phyloP scores from a whole-genome alignment of 164 flowering plant species.

The Tetrastigma voinierianum region DNA sequence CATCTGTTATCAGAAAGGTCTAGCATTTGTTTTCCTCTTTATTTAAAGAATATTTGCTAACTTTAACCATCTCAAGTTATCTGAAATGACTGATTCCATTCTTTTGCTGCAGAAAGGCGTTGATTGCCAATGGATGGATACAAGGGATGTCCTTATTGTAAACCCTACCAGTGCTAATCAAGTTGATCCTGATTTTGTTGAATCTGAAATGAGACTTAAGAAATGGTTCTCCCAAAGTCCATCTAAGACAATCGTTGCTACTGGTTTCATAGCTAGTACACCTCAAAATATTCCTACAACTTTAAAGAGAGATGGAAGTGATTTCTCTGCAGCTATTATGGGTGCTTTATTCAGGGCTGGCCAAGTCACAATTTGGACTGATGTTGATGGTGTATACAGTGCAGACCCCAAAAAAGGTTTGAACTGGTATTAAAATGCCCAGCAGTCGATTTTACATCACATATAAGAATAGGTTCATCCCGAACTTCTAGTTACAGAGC shows the following conservation, averaged over 20 bases:
- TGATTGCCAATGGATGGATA: slow-evolving; percentile 93
- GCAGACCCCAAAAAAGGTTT: slow-evolving; percentile 99
- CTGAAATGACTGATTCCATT: neutral
- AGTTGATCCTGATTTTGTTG: slow-evolving; percentile 85
- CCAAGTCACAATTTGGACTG: slow-evolving; percentile 98
- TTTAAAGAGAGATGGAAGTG: slow-evolving; percentile 97
- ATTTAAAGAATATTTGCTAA: neutral
- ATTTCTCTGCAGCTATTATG: slow-evolving; percentile 98
- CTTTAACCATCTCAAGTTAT: slow-evolving; percentile 4
- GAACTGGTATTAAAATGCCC: slow-evolving; percentile 5
- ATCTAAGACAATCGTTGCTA: slow-evolving; percentile 73
- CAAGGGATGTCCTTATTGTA: slow-evolving; percentile 90
- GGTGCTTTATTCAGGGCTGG: slow-evolving; percentile 84
- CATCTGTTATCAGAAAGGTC: slow-evolving; percentile 73
- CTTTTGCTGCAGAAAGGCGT: slow-evolving; percentile 53
- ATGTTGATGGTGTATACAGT: slow-evolving; percentile 97
- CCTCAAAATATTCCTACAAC: slow-evolving; percentile 92
- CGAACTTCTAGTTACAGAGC: neutral
- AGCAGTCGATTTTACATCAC: neutral
- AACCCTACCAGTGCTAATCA: slow-evolving; percentile 82
- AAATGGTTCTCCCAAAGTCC: slow-evolving; percentile 73
- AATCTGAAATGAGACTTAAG: slow-evolving; percentile 77
- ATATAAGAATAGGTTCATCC: neutral
- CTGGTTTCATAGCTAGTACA: slow-evolving; percentile 95
- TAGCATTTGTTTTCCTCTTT: neutral